Evolutionary conservation across 169 alveolate genomes (phyloP), one percentile per base, ranked within the genome.

Genomic region (Plasmodium ovale): DNA sequence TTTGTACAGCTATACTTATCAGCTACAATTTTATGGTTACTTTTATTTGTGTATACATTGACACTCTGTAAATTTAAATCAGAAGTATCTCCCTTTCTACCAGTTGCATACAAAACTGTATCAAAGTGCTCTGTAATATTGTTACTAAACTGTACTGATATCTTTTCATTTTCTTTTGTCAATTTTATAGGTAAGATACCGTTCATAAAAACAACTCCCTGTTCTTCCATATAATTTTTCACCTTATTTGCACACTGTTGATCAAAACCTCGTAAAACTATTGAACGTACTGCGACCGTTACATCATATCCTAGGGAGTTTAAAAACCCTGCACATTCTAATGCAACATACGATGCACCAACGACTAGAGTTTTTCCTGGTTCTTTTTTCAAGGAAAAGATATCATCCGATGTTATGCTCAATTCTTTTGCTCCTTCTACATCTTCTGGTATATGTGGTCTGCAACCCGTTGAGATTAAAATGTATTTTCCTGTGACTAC

Each of bases 251-350:
- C 97, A 74, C 98, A 96, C 72, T 97, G 99, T 25, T 97, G 92
- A 91, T 98, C 99, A 79, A 98, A 98, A 27, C 99, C 99, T 87
- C 99, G 95, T 65, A 98, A 94, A 27, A 98, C 85, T 23, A 97
- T 96, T n/a, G 99, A 97, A 44, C 98, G 96, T 49, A 96, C 96
- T 9, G 97, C 84, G 27, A 96, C 97, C 4, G 96, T 93, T 5
- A 95, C 98, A 70, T 98, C 99, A 87, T 87, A 97, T 1, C 99
- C 99, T 47, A 98, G 92, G 4, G 97, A 97, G 53, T 95, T 95
- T 37, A 99, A 88, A 89, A 98, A 98, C 0, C 99, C 99, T 14
- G 99, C 99, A 92, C 99, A 98, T 93, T 99, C 99, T 27, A 99
- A 93, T 9, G 99, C 99, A 7, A 99, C 98, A 92, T 97, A 98